A percentile compares a stretch with the other conserved stretches of the same genome.
phyloP scores from a whole-genome alignment of 306 rosid species.

The Vigna unguiculata region DNA sequence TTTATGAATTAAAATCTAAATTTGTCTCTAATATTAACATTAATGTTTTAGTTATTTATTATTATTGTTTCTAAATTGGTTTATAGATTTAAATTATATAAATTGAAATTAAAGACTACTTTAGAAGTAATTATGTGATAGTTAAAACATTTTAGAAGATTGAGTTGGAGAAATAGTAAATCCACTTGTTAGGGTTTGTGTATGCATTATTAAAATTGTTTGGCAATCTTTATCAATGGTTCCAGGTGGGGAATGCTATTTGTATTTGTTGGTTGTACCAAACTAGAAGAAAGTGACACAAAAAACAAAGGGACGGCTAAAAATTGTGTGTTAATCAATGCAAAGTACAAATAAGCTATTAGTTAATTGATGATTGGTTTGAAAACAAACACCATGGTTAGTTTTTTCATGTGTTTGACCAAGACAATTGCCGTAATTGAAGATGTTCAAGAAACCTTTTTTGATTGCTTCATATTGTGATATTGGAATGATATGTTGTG shows the following conservation, averaged over 20 bases:
- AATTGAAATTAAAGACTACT: too few species aligned
- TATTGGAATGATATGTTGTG: not conserved
- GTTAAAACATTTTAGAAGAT: too few species aligned
- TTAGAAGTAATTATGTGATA: too few species aligned
- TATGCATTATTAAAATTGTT: constrained; percentile 7
- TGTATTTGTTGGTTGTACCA: constrained; percentile 28
- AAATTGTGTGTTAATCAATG: not conserved
- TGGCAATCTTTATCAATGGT: constrained; percentile 9
- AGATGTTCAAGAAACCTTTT: not conserved
- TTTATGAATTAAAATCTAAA: too few species aligned
- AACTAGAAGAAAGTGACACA: constrained; percentile 33
- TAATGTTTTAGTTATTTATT: too few species aligned
- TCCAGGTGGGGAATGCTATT: not conserved
- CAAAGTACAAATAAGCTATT: not conserved
- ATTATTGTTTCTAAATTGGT: too few species aligned
- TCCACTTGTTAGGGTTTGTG: too few species aligned
- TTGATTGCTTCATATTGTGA: not conserved
- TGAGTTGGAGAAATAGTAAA: too few species aligned
- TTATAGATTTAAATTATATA: too few species aligned
- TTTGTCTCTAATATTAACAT: too few species aligned
- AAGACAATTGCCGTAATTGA: not conserved
- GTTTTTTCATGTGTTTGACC: not conserved
- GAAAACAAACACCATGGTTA: not conserved
- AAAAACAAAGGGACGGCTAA: not conserved
- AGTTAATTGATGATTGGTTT: not conserved